Evolutionary conservation across 2,329 filamentous ascomycete species (phyloP).

Genomic region (Diatrype stigma): DNA sequence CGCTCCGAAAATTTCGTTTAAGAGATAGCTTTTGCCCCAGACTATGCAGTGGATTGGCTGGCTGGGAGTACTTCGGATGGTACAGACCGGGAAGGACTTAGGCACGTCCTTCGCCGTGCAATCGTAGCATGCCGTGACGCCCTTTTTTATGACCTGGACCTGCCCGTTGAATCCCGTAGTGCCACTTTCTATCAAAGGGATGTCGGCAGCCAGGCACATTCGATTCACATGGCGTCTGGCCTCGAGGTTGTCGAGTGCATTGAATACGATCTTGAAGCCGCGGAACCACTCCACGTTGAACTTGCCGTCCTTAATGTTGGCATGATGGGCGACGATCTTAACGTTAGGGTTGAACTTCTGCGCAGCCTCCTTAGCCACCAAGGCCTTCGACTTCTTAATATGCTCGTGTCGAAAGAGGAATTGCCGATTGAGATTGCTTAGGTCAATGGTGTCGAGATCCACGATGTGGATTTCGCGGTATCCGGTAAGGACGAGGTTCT

Average conservation of each 20-base stretch:
- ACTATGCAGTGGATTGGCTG: constrained; percentile 98
- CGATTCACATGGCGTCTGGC: constrained; percentile 92
- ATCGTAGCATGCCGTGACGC: constrained; percentile 91
- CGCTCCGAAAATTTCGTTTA: constrained; percentile 89
- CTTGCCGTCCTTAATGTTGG: constrained; percentile 85
- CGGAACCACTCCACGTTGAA: constrained; percentile 90
- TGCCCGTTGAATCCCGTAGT: constrained; percentile 98
- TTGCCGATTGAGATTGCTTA: constrained; percentile 95
- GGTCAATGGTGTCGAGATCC: constrained; percentile 95
- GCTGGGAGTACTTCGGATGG: constrained; percentile 91
- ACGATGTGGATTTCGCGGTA: constrained; percentile 94
- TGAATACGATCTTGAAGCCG: constrained; percentile 83
- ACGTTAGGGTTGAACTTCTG: constrained; percentile 85
- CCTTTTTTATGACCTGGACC: constrained; percentile 93
- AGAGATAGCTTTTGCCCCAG: constrained; percentile 94
- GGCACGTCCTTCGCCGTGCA: constrained; percentile 86
- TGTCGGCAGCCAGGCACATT: constrained; percentile 90
- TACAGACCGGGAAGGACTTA: constrained; percentile 93
- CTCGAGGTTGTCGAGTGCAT: constrained; percentile 93
- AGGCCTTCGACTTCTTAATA: constrained; percentile 93
- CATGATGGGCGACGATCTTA: constrained; percentile 83
- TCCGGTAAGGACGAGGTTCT: constrained; percentile 88
- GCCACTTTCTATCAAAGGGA: constrained; percentile 91
- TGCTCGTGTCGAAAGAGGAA: constrained; percentile 96
- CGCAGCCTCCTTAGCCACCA: constrained; percentile 90